Conservation (phyloP, 2,329 filamentous ascomycete genomes). For the Xylariales sp. region DNA sequence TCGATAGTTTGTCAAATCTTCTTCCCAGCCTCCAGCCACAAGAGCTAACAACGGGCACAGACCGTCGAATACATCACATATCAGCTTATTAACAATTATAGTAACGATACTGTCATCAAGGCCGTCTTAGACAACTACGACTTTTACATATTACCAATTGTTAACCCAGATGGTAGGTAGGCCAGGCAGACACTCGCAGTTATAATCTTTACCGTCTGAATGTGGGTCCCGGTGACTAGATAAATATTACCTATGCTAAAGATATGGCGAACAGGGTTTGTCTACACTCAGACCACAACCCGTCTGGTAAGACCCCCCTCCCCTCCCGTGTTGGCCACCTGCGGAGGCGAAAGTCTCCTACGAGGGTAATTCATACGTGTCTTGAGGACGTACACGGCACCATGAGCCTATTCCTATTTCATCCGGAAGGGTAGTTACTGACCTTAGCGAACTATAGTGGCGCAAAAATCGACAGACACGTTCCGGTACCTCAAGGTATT, state of each 20-base stretch:
- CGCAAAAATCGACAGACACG: conserved; percentile 63
- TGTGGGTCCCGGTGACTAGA: too few species aligned
- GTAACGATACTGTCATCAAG: conserved; percentile 54
- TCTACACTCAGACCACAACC: conserved; percentile 62
- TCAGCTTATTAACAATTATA: conserved; percentile 59
- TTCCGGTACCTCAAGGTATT: conserved; percentile 43
- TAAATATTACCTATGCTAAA: conserved; percentile 12
- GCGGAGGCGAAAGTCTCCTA: too few species aligned
- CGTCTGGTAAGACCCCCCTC: conserved; percentile 48
- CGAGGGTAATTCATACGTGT: too few species aligned
- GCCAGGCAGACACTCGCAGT: conserved; percentile 14
- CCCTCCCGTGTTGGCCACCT: too few species aligned
- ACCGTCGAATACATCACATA: conserved; percentile 62
- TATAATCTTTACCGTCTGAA: background rate
- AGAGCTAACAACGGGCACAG: conserved; percentile 38
- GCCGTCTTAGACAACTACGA: conserved; percentile 66
- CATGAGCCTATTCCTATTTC: too few species aligned
- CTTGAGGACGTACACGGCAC: too few species aligned
- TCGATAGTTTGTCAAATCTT: conserved; percentile 41
- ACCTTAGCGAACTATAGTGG: conserved; percentile 49
- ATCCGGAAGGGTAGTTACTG: too few species aligned
- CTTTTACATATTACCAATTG: conserved; percentile 67
- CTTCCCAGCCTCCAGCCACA: background rate
- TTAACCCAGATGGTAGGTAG: conserved; percentile 63
- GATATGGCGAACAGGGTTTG: conserved; percentile 55